Conservation (phyloP, 2,329 filamentous ascomycete genomes). For the Plectosphaerella cucumerina region DNA sequence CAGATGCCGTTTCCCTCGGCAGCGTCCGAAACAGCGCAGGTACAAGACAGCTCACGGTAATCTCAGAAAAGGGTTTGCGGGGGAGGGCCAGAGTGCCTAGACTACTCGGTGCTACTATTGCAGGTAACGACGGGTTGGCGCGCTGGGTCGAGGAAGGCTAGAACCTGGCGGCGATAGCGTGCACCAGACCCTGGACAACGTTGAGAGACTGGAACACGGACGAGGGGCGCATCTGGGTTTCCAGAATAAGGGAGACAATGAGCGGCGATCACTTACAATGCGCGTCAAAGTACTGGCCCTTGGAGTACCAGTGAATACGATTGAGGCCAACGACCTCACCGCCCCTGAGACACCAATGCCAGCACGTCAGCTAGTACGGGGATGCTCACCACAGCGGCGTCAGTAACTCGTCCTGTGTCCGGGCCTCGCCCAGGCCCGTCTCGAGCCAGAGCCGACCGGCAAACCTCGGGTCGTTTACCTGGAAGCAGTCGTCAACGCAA, state of each 20-base stretch:
- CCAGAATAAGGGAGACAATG: no score
- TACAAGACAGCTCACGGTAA: background rate
- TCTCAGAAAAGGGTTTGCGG: no score
- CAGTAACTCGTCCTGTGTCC: slow-evolving; percentile 34
- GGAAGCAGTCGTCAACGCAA: slow-evolving; percentile 85
- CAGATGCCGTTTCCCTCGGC: background rate
- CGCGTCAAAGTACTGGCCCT: slow-evolving; percentile 86
- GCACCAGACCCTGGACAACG: no score
- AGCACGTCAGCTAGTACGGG: background rate
- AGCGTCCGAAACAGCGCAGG: slow-evolving; percentile 1
- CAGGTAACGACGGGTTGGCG: background rate
- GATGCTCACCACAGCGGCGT: slow-evolving; percentile 42
- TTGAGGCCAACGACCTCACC: slow-evolving; percentile 81
- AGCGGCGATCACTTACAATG: slow-evolving; percentile 61
- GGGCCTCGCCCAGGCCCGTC: slow-evolving; percentile 66
- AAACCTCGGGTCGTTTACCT: slow-evolving; percentile 72
- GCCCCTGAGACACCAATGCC: slow-evolving; percentile 54
- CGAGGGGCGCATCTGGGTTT: no score
- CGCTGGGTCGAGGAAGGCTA: background rate
- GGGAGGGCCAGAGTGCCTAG: no score
- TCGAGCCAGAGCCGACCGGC: slow-evolving; percentile 71
- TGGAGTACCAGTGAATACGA: slow-evolving; percentile 79
- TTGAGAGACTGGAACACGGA: no score
- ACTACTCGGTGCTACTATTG: no score
- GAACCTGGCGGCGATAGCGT: no score